Evolutionary conservation across 495 filamentous ascomycete genomes (phyloP), one percentile per base, ranked within the genome.

Genomic region (Penicillium macrosclerotiorum): DNA sequence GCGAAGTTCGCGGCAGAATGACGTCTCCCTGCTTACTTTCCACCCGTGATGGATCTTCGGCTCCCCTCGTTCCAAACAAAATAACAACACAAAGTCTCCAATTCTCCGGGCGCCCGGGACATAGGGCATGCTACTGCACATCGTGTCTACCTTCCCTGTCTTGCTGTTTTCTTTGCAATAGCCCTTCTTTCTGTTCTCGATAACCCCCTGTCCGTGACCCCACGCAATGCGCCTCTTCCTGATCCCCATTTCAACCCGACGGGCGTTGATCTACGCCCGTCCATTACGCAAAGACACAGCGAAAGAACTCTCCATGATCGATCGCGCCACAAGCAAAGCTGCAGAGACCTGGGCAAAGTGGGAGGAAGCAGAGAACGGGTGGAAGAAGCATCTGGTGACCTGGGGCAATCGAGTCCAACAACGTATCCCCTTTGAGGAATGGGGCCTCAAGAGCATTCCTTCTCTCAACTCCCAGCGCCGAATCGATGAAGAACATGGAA

Each of bases 351-450:
- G 90, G 89, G 74, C 84, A 0, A 64, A 64, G 12, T 96, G 92
- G 92, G 93, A 97, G 64, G 83, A 83, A 57, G 81, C 83, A 45
- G 84, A 93, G 3, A 74, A 73, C 37, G 84, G 86, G 24, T 97
- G 92, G 93, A 88, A 96, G 69, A 89, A 86, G 51, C 79, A 77
- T 47, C 73, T 96, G 22, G 91, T 91, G 16, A 74, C 74, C 40
- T 93, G 91, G 63, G 93, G 94, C 20, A 96, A 97, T 71, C 74
- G 80, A 20, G 78, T 87, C 8, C 77, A 97, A 39, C 85, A 86
- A 57, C 80, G 89, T 30, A 91, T 99, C 54, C 89, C 92, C 2
- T 96, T 85, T 63, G 88, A 96, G 69, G 93, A 99, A 86, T 99
- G 93, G 85, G 92, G 89, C 0, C 71, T 98, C 36, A 97, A 97